Base-by-base conservation (phyloP, 306 rosid species). In the Prunus padus region DNA sequence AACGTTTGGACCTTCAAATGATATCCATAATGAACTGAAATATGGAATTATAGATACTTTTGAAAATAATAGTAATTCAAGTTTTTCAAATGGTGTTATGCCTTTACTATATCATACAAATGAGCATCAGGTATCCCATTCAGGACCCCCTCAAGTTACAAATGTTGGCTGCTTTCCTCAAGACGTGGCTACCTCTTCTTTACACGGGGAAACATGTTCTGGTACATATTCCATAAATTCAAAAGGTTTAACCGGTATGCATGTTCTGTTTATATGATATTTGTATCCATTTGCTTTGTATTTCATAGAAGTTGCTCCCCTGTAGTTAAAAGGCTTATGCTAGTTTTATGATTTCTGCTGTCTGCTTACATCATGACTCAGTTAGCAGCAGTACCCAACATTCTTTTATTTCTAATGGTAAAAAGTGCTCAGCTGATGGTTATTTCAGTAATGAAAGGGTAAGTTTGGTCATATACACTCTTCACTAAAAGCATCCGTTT, bases 91-190 rank as follows among this genome's bases (percentile, higher is more conserved):
- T 86, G 80, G 71, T 87, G 93, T 92, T 88, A 84, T 95, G 84
- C 99, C 99, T 95, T 92, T 95, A 89, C 99, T 80, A 75, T 67
- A 71, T 77, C 71, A 85, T 91, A 90, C 99, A 40, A 88, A 90
- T 88, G 97, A 95, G 99, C 68, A 84, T 90, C 97, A 92, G 97
- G 86, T 88, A 83, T 86, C 92, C 75, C 46, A 85, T 89, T 86
- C 96, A 73, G 93, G 81, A 73, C 70, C 55, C 25, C 74, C 82
- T 1, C 87, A 86, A 65, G 86, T 69, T 56, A 50, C 84, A 63
- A 80, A 72, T 86, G 75, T 45, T 72, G 86, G 87, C 72, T 51
- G 62, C 52, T 76, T 75, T 76, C 61, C 71, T 3, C 79, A 76
- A 65, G 79, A 75, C 62, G 60, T 16, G 75, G 5, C 77, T 73